phyloP scores from a whole-genome alignment of 179 eudicot species.

The Camellia oleifera region DNA sequence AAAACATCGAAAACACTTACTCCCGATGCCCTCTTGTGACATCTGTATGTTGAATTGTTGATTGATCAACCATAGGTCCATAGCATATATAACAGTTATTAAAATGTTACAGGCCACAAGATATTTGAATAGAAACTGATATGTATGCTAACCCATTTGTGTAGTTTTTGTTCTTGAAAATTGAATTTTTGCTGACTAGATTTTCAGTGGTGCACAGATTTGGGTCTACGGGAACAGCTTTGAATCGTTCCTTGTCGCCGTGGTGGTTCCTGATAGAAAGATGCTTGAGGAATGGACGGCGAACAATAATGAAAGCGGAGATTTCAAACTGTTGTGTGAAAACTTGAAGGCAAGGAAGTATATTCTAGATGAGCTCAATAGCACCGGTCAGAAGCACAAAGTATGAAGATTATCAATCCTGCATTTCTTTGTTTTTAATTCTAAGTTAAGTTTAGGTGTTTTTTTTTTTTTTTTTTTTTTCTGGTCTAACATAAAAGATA shows the following conservation, averaged over 20 bases:
- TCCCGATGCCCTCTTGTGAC: constrained; percentile 73
- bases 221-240: constrained; percentile 98
- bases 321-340: constrained; percentile 59
- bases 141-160: background rate
- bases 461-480: background rate
- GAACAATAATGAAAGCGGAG: constrained; percentile 44
- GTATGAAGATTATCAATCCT: constrained; percentile 27
- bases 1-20: constrained; percentile 72
- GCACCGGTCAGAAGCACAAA: constrained; percentile 55
- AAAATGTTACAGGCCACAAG: too few species aligned
- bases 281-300: constrained; percentile 86
- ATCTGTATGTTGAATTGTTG: constrained; percentile 44
- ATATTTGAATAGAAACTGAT: background rate
- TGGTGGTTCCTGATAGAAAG: constrained; percentile 83
- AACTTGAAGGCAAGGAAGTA: constrained; percentile 64
- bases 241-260: constrained; percentile 91
- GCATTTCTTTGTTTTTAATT: background rate
- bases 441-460: constrained; percentile 1
- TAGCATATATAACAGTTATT: background rate
- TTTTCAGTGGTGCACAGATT: constrained; percentile 40
- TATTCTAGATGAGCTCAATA: constrained; percentile 73
- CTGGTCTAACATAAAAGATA: background rate
- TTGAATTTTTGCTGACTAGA: background rate
- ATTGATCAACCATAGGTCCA: too few species aligned
- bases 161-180: background rate